Base-by-base conservation (phyloP, 2,329 filamentous ascomycete species). In the Ophiostoma quercus region DNA sequence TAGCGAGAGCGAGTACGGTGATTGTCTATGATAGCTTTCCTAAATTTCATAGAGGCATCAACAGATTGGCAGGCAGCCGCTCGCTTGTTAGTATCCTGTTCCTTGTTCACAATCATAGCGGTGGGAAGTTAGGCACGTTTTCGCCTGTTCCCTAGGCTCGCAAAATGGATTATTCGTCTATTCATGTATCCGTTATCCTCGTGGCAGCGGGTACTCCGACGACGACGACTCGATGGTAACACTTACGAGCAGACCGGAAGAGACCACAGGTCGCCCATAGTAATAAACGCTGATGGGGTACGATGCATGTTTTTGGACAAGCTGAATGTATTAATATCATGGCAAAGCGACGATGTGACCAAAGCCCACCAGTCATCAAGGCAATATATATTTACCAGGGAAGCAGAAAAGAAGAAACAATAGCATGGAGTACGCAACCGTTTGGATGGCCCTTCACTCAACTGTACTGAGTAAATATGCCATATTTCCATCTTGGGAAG, bases 21-120 rank as follows among this genome's bases (percentile, higher is more conserved):
- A 47, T 47, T 5, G 43, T 2, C 16, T 43, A 47, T 8, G 43
- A 16, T 6, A 16, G 19, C 43, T 47, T 47, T n/a, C 7, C 43
- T 7, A n/a, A 7, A 16, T 2, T 4, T n/a, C 16, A 19, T 5
- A 47, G 7, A n/a, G 7, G 9, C 16, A 29, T 57, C n/a, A 16
- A 57, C 22, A 57, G 22, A 57, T 14, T 57, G 19, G 8, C 22
- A 57, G 51, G 22, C 22, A 12, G 16, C n/a, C 51, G 51, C n/a
- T 57, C n/a, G n/a, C 51, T 57, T 57, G 22, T 25, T 57, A 57
- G n/a, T 22, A 57, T 25, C 22, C n/a, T 57, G 51, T 57, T 57
- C 51, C 51, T 12, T 57, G 51, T 8, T 25, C 51, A 9, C n/a
- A 16, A 25, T 57, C 8, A 25, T 12, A 57, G 12, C 2, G 11